Evolutionary conservation across 2,329 filamentous ascomycete genomes (phyloP).

Genomic region (Pseudogymnoascus sp.): DNA sequence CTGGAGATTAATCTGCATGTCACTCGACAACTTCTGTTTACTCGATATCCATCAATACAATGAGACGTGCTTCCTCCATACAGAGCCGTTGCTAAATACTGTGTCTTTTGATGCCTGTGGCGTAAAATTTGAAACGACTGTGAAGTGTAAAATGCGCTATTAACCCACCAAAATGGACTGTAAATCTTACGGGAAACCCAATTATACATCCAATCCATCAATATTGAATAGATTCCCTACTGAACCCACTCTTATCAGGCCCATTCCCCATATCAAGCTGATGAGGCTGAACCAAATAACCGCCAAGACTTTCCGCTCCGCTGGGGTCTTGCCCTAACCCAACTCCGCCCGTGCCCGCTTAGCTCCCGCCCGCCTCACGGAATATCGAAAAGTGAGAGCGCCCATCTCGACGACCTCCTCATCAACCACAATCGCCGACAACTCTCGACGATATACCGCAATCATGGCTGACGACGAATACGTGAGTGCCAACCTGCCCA

Average conservation of each 20-base stretch:
- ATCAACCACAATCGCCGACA: conserved; percentile 16
- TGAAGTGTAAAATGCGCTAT: background rate
- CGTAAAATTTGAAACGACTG: conserved; percentile 9
- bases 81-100: background rate
- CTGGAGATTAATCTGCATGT: conserved; percentile 9
- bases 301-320: conserved; percentile 9
- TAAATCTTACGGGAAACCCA: background rate
- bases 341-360: conserved; percentile 1
- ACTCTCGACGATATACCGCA: conserved; percentile 34
- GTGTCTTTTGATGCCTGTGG: conserved; percentile 14
- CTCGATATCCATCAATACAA: conserved; percentile 27
- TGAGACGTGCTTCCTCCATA: conserved; percentile 27
- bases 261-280: background rate
- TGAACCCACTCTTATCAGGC: background rate
- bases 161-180: background rate
- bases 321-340: conserved; percentile 8
- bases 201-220: background rate
- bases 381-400: conserved; percentile 6
- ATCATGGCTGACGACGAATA: conserved; percentile 76
- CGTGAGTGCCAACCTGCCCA: conserved; percentile 43
- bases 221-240: background rate
- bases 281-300: background rate
- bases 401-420: conserved; percentile 7
- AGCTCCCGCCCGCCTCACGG: background rate
- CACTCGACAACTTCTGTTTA: conserved; percentile 16